Percentiles rank a stretch among this genome's conserved stretches.
These are phyloP conservation scores for Talaromyces islandicus DNA, from an alignment of 2,329 filamentous ascomycete genomes.

Conservation along the genomic window DNA sequence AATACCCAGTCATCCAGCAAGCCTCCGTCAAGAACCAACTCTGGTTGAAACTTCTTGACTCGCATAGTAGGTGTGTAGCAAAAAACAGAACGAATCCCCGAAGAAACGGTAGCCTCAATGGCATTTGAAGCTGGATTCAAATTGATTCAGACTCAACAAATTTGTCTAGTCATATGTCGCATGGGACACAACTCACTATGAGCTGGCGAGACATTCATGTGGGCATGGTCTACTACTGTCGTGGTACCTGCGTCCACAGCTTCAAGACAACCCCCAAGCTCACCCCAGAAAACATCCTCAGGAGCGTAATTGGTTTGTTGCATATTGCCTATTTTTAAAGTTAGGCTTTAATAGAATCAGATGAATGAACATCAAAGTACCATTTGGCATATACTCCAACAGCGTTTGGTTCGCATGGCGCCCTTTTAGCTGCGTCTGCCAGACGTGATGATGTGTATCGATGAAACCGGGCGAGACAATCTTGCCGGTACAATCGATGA, in stretches of 20 bases:
- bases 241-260: constrained; percentile 2
- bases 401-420: not conserved
- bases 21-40: not conserved
- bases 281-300: constrained; percentile 5
- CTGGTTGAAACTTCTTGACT: not conserved
- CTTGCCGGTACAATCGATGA: constrained; percentile 2
- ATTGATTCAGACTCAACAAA: not conserved
- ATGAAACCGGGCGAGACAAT: constrained; percentile 7
- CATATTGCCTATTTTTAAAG: not conserved
- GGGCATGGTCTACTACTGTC: constrained; percentile 6
- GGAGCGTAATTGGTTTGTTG: not conserved
- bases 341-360: not conserved
- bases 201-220: constrained; percentile 1
- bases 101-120: not conserved
- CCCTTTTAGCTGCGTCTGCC: constrained; percentile 3
- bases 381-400: constrained; percentile 1
- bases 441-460: constrained; percentile 9
- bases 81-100: not conserved
- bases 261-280: constrained; percentile 1
- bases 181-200: not conserved
- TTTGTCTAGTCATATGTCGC: not conserved
- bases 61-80: not conserved
- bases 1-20: constrained; percentile 7
- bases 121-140: constrained; percentile 7
- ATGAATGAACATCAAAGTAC: not conserved